These are phyloP conservation scores for Kwoniella sp. DNA, from an alignment of 768 basidiomycete species.

Conservation along the genomic window DNA sequence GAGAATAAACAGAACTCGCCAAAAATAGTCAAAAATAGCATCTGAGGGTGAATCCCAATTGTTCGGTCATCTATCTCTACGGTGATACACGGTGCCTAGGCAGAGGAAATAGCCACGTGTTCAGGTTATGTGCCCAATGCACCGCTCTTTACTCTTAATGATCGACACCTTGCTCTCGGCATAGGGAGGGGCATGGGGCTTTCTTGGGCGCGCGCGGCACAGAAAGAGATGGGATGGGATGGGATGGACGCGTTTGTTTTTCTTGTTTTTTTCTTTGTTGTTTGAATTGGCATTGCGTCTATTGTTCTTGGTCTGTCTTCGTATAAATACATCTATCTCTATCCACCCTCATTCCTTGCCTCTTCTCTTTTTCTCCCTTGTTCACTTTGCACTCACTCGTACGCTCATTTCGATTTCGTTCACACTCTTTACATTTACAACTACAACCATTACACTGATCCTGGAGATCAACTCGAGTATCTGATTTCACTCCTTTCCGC, in stretches of 20 bases:
- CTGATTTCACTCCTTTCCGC: neutral
- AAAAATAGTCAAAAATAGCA: constrained; percentile 1
- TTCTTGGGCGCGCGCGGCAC: neutral
- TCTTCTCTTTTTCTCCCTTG: neutral
- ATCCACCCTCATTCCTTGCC: neutral
- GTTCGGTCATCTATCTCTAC: too few species aligned
- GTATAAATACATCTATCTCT: neutral
- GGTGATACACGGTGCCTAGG: too few species aligned
- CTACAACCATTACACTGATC: neutral
- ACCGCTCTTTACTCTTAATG: neutral
- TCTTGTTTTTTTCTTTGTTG: neutral
- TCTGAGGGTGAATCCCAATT: too few species aligned
- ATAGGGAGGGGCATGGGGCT: too few species aligned
- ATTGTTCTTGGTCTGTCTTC: neutral
- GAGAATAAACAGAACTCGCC: neutral
- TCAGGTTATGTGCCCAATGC: neutral
- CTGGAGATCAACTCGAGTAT: constrained; percentile 4
- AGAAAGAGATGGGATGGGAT: neutral
- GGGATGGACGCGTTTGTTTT: constrained; percentile 14
- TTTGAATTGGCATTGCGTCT: neutral
- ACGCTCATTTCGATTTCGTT: constrained; percentile 1
- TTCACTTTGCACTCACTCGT: neutral
- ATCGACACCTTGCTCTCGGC: constrained; percentile 1
- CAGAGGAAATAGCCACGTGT: too few species aligned
- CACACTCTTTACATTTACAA: neutral